Conservation (phyloP, 2,329 filamentous ascomycete species). For the Talaromyces atroroseus region DNA sequence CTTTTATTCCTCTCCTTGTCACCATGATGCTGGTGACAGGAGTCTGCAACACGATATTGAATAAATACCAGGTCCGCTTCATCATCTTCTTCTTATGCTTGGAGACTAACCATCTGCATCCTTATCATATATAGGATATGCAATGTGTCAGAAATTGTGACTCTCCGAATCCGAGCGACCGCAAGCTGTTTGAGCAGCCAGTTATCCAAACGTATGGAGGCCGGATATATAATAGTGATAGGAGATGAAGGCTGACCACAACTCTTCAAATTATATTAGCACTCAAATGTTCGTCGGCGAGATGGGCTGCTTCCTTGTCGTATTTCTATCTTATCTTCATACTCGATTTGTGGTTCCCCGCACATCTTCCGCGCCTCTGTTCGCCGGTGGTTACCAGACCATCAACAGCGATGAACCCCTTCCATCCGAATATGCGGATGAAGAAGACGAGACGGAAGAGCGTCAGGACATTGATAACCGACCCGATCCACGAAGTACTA, state of each 20-base stretch:
- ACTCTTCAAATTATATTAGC: constrained; percentile 25
- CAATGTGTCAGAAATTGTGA: constrained; percentile 93
- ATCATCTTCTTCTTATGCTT: background rate
- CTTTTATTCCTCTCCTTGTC: constrained; percentile 76
- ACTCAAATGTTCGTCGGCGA: constrained; percentile 97
- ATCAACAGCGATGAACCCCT: constrained; percentile 48
- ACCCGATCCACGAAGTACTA: constrained; percentile 26
- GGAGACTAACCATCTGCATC: background rate
- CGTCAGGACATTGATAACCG: constrained; percentile 31
- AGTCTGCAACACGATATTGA: constrained; percentile 93
- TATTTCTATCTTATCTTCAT: constrained; percentile 65
- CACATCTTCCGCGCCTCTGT: constrained; percentile 36
- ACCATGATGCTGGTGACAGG: constrained; percentile 95
- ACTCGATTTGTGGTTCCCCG: constrained; percentile 47
- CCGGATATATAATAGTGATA: background rate
- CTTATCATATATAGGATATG: constrained; percentile 59
- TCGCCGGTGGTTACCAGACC: constrained; percentile 60
- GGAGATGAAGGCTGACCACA: background rate
- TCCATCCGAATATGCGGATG: constrained; percentile 36
- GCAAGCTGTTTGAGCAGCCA: constrained; percentile 80
- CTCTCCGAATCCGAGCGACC: constrained; percentile 59
- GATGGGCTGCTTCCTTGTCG: constrained; percentile 90
- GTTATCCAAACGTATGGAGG: constrained; percentile 72
- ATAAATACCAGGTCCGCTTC: constrained; percentile 76
- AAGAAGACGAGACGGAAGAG: constrained; percentile 40